Conservation (phyloP, 371 early-diverging fungal genomes). For the Apophysomyces trapeziformis region DNA sequence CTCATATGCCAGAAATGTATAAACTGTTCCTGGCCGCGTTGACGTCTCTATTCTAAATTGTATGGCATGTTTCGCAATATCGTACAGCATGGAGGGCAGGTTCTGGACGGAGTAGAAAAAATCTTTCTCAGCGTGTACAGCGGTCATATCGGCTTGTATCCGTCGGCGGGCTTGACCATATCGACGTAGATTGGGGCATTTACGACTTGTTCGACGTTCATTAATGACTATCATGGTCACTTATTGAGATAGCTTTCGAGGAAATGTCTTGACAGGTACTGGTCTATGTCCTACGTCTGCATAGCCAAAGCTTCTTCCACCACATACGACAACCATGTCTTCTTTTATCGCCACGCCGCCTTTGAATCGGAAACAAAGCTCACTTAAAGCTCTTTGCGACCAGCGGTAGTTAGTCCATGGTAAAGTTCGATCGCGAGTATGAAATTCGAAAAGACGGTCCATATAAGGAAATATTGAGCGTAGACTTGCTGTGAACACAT, state of each 20-base stretch:
- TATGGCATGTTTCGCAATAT: not conserved
- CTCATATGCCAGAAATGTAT: not conserved
- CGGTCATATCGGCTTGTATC: not conserved
- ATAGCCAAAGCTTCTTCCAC: not conserved
- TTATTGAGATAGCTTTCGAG: not conserved
- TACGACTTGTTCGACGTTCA: not conserved
- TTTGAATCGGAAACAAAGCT: not conserved
- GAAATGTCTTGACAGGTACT: constrained; percentile 1
- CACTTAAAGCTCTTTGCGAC: not conserved
- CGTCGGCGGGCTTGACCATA: not conserved
- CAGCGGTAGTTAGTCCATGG: not conserved
- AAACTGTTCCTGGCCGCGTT: not conserved
- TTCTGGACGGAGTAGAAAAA: not conserved
- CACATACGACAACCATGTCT: not conserved
- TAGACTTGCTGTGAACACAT: not conserved
- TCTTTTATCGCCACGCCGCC: not conserved
- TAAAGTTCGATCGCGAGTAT: not conserved
- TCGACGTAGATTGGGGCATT: not conserved
- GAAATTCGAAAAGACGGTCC: not conserved
- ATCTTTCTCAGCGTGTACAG: not conserved
- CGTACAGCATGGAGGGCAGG: not conserved
- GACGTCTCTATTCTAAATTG: not conserved
- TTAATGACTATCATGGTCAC: not conserved
- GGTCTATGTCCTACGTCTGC: not conserved
- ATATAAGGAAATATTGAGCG: not conserved